phyloP scores from a whole-genome alignment of 2,329 filamentous ascomycete species.

The Thielaviopsis populi region DNA sequence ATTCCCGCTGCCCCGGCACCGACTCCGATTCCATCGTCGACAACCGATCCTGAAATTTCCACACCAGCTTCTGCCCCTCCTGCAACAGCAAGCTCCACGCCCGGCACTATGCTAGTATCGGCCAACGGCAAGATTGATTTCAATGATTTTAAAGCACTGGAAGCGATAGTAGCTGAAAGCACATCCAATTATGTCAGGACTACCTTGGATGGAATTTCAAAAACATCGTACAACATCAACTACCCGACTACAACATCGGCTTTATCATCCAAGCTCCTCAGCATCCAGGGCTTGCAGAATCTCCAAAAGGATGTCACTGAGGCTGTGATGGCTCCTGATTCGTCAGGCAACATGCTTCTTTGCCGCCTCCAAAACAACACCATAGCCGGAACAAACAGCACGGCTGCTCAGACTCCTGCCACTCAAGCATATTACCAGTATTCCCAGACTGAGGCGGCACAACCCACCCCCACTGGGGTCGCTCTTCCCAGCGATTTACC shows the following conservation, averaged over 20 bases:
- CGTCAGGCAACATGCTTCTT: slow-evolving; percentile 7
- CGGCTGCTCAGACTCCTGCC: slow-evolving; percentile 3
- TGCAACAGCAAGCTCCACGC: slow-evolving; percentile 16
- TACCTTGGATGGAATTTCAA: slow-evolving; percentile 30
- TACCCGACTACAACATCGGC: slow-evolving; percentile 5
- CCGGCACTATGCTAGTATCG: slow-evolving; percentile 22
- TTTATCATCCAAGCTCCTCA: slow-evolving; percentile 3
- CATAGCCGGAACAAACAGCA: slow-evolving; percentile 25
- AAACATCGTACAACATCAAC: slow-evolving; percentile 27
- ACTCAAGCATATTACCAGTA: slow-evolving; percentile 15
- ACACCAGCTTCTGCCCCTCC: slow-evolving; percentile 15
- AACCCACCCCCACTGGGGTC: slow-evolving; percentile 2
- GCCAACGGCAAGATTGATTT: slow-evolving; percentile 16
- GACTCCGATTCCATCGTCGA: slow-evolving; percentile 18
- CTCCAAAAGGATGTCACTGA: slow-evolving; percentile 11
- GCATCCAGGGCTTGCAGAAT: slow-evolving; percentile 3
- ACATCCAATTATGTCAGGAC: slow-evolving; percentile 32
- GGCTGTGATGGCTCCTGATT: neutral
- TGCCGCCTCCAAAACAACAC: slow-evolving; percentile 23
- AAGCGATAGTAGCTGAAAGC: slow-evolving; percentile 31
- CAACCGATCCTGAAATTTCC: slow-evolving; percentile 20
- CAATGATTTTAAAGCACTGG: slow-evolving; percentile 30
- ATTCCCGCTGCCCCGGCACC: slow-evolving; percentile 12
- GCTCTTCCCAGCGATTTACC: slow-evolving; percentile 28
- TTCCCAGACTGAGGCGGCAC: slow-evolving; percentile 8